Evolutionary conservation across 345 rosid species (phyloP).

Genomic region (Lepidium aucheri): DNA sequence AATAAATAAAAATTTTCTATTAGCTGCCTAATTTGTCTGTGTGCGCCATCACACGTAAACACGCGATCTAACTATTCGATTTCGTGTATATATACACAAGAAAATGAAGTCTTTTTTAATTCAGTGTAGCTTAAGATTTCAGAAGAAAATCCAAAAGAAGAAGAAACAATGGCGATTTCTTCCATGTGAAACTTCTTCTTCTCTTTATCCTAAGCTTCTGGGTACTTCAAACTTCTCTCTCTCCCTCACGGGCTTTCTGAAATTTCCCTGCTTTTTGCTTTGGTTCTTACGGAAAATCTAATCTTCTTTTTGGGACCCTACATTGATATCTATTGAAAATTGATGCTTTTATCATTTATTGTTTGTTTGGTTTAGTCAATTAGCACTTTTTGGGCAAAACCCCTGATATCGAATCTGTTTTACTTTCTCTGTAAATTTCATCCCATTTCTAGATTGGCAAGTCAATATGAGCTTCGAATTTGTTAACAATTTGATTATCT

Average conservation of each 20-base stretch:
- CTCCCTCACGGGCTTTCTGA: not conserved
- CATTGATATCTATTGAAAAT: not conserved
- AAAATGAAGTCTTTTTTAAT: not conserved
- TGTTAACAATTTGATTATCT: not conserved
- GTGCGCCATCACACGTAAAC: slow-evolving; percentile 20
- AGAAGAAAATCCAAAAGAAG: not conserved
- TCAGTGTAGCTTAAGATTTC: slow-evolving; percentile 15
- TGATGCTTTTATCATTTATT: slow-evolving; percentile 5
- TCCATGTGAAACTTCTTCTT: not conserved
- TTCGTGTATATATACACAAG: not conserved
- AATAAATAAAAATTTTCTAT: not conserved
- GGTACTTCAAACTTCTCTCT: slow-evolving; percentile 29
- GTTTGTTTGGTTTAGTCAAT: not conserved
- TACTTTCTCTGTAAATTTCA: not conserved
- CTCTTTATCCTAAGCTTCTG: slow-evolving; percentile 19
- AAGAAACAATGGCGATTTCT: slow-evolving; percentile 7
- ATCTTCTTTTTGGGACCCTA: not conserved
- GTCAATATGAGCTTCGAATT: not conserved
- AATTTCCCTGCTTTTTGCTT: slow-evolving; percentile 7
- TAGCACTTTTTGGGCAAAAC: not conserved
- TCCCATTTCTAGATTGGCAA: not conserved
- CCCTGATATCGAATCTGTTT: not conserved
- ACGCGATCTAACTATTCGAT: not conserved
- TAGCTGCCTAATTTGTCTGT: slow-evolving; percentile 24
- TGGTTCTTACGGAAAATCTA: not conserved